Conservation (phyloP, 495 filamentous ascomycete genomes). For the Annulohypoxylon bovei region DNA sequence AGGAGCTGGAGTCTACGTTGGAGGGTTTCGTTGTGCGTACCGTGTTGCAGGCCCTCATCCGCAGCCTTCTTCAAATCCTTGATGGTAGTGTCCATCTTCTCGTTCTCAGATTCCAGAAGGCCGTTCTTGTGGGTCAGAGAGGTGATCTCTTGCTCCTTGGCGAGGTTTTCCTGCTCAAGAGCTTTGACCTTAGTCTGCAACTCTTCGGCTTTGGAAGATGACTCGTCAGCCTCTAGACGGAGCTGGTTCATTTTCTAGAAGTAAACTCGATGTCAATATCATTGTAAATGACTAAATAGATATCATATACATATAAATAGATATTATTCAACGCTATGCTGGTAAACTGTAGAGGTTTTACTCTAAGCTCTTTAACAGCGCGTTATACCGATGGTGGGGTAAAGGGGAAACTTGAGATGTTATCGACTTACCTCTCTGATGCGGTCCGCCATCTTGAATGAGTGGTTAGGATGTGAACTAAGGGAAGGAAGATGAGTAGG, state of each 20-base stretch:
- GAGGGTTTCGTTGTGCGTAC: slow-evolving; percentile 86
- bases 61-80: slow-evolving; percentile 82
- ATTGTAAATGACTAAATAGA: slow-evolving; percentile 17
- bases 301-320: slow-evolving; percentile 23
- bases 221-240: slow-evolving; percentile 90
- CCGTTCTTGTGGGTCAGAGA: slow-evolving; percentile 92
- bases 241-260: slow-evolving; percentile 89
- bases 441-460: slow-evolving; percentile 65
- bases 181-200: slow-evolving; percentile 84
- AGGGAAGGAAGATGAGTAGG: slow-evolving; percentile 24
- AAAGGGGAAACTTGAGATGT: slow-evolving; percentile 45
- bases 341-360: background rate
- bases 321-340: slow-evolving; percentile 4
- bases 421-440: slow-evolving; percentile 80
- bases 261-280: slow-evolving; percentile 36
- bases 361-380: slow-evolving; percentile 12
- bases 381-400: slow-evolving; percentile 55
- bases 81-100: slow-evolving; percentile 81
- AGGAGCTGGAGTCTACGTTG: slow-evolving; percentile 92
- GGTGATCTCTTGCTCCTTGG: slow-evolving; percentile 97
- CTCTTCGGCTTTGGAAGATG: slow-evolving; percentile 81
- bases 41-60: slow-evolving; percentile 75
- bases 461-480: slow-evolving; percentile 9
- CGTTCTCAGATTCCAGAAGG: slow-evolving; percentile 86
- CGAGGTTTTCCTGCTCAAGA: slow-evolving; percentile 92